A percentile compares a stretch with the other conserved stretches of the same genome.
Conservation (phyloP, 371 early-diverging fungal genomes). For the Mortierella sp. region DNA sequence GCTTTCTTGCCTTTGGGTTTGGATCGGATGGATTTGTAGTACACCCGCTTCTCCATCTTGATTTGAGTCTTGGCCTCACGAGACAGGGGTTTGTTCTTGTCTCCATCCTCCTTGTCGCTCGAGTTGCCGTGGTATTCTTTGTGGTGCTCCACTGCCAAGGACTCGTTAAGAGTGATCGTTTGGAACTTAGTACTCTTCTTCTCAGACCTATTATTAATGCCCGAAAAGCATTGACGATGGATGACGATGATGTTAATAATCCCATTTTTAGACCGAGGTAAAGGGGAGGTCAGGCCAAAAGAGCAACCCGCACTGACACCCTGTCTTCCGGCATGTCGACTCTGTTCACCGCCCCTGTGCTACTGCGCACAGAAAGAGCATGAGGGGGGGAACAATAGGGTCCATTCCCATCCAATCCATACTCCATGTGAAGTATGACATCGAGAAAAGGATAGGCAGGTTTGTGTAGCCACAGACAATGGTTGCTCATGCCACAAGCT, state of each 20-base stretch:
- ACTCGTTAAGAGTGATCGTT: conserved; percentile 37
- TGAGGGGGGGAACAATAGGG: too few species aligned
- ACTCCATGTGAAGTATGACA: conserved; percentile 35
- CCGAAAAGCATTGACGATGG: too few species aligned
- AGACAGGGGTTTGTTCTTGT: conserved; percentile 6
- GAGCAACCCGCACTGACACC: too few species aligned
- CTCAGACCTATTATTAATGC: not conserved
- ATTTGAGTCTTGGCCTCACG: conserved; percentile 37
- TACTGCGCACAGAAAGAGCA: too few species aligned
- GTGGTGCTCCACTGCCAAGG: conserved; percentile 26
- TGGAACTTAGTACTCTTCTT: conserved; percentile 33
- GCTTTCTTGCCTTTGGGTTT: conserved; percentile 53
- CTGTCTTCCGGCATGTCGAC: too few species aligned
- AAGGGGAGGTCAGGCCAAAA: too few species aligned
- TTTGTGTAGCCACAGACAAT: too few species aligned
- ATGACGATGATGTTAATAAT: too few species aligned
- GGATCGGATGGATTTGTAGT: conserved; percentile 49
- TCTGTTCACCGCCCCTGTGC: not conserved
- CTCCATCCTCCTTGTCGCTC: not conserved
- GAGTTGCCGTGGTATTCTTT: conserved; percentile 10
- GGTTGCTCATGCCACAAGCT: too few species aligned
- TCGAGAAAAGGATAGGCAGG: too few species aligned
- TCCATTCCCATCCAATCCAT: conserved; percentile 19
- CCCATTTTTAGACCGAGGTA: too few species aligned
- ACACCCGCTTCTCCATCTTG: conserved; percentile 41